Evolutionary conservation across 2,329 filamentous ascomycete genomes (phyloP), one percentile per base, ranked within the genome.

Genomic region (Aspergillus quadrilineatus): DNA sequence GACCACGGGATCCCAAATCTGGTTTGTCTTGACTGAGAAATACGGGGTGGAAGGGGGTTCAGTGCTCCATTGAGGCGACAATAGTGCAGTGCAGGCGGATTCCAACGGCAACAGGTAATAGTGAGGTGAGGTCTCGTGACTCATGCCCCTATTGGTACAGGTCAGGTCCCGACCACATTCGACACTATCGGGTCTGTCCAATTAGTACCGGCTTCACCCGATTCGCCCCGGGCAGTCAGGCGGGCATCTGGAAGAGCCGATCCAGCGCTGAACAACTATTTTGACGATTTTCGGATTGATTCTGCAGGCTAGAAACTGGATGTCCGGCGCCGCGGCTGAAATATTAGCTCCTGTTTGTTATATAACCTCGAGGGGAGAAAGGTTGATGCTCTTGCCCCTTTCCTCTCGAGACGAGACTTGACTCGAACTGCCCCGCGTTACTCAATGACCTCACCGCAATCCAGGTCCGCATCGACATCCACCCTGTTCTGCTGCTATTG

Each of bases 381-480:
- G 7, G n/a, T 22, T 42, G 39, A 42, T 12, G 15, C 41, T n/a
- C 39, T 45, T 37, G 29, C 15, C 32, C 28, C 43, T 37, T 15
- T 45, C 8, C 22, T 47, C 34, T 49, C 45, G 29, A 22, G 22
- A 22, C 22, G 22, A 22, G 15, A 22, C 47, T 51, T 36, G 6
- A 43, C 15, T 34, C 39, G 34, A 28, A 53, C 30, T 64, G 59
- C 62, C 62, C 64, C 62, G 59, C 61, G 60, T 43, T 43, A 14
- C 56, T 58, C 61, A 59, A 42, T 42, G 39, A 42, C 39, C 57
- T 67, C 65, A 67, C 44, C 44, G 44, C 44, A 46, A 46, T 30
- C 22, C 26, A 45, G 6, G 12, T 45, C 63, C 63, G 63, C 63
- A 65, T 63, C 58, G 59, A 59, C 55, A 60, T 63, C 61, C 62